Percentiles rank a stretch among this genome's conserved stretches.
Conservation (phyloP, 805 yeast genomes). For the Candida insectorum region DNA sequence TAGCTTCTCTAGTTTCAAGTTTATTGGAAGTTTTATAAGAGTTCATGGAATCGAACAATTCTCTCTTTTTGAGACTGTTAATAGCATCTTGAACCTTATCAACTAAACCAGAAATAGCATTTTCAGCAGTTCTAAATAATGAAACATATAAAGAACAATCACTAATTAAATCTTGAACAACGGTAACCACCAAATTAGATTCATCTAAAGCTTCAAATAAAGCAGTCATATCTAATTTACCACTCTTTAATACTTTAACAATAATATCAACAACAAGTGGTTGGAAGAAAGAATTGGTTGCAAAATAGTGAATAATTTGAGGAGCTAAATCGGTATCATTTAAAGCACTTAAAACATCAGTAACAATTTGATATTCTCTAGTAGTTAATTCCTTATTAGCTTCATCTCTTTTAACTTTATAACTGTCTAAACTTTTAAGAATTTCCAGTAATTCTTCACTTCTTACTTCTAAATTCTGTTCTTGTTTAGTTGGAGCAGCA, state of each 20-base stretch:
- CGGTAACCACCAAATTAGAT: slow-evolving; percentile 32
- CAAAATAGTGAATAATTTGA: slow-evolving; percentile 28
- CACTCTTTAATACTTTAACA: slow-evolving; percentile 30
- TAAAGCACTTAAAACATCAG: slow-evolving; percentile 36
- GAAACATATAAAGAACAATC: slow-evolving; percentile 37
- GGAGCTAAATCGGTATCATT: slow-evolving; percentile 37
- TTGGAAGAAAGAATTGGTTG: slow-evolving; percentile 28
- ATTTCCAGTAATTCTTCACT: slow-evolving; percentile 15
- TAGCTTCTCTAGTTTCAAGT: slow-evolving; percentile 12
- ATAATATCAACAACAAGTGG: slow-evolving; percentile 25
- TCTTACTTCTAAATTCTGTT: slow-evolving; percentile 14
- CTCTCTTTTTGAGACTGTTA: slow-evolving; percentile 17
- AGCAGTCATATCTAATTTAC: slow-evolving; percentile 27
- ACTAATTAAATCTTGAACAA: slow-evolving; percentile 32
- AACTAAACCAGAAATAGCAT: slow-evolving; percentile 22
- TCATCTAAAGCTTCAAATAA: slow-evolving; percentile 34
- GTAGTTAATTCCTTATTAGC: slow-evolving; percentile 23
- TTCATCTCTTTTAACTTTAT: slow-evolving; percentile 28
- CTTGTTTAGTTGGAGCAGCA: slow-evolving; percentile 14
- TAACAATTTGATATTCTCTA: slow-evolving; percentile 38
- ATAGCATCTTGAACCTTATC: slow-evolving; percentile 22
- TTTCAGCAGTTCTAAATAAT: slow-evolving; percentile 29
- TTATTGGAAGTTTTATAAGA: slow-evolving; percentile 1
- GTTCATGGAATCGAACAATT: slow-evolving; percentile 2
- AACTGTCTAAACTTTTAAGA: slow-evolving; percentile 20